Evolutionary conservation across 495 filamentous ascomycete species (phyloP).

Genomic region (Penicillium verhagenii): DNA sequence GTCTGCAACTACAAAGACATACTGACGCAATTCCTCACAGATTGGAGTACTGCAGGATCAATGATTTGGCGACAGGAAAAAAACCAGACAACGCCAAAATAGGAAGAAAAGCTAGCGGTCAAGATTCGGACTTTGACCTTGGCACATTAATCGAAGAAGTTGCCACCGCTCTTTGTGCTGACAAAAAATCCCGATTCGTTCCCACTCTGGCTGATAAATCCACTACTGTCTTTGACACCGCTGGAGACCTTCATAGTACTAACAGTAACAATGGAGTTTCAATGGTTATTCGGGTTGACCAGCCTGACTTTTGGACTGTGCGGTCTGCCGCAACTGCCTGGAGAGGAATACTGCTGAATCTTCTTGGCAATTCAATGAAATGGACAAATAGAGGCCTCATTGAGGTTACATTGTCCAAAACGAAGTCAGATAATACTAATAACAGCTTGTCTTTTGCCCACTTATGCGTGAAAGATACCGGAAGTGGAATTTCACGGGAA

Average conservation of each 20-base stretch:
- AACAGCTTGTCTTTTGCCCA: constrained; percentile 23
- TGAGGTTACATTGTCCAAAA: constrained; percentile 49
- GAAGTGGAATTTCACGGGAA: constrained; percentile 65
- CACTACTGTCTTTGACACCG: not conserved
- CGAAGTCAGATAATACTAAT: constrained; percentile 15
- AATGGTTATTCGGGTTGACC: constrained; percentile 57
- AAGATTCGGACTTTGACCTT: constrained; percentile 42
- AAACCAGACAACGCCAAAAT: constrained; percentile 2
- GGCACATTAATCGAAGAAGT: constrained; percentile 57
- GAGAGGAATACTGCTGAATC: constrained; percentile 68
- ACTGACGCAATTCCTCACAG: constrained; percentile 7
- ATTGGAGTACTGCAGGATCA: constrained; percentile 59
- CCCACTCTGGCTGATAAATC: not conserved
- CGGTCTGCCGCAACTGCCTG: constrained; percentile 59
- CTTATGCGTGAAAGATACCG: constrained; percentile 61
- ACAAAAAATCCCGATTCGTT: constrained; percentile 19
- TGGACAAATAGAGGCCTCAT: constrained; percentile 62
- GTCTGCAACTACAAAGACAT: not conserved
- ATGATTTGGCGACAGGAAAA: constrained; percentile 29
- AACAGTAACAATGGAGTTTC: constrained; percentile 21
- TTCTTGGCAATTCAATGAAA: constrained; percentile 71
- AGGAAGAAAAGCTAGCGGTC: constrained; percentile 9
- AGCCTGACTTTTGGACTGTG: constrained; percentile 51
- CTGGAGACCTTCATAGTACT: not conserved
- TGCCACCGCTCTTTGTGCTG: constrained; percentile 56